Evolutionary conservation across 371 early-diverging fungal genomes (phyloP), one percentile per base, ranked within the genome.

Genomic region (Mortierella sp.): DNA sequence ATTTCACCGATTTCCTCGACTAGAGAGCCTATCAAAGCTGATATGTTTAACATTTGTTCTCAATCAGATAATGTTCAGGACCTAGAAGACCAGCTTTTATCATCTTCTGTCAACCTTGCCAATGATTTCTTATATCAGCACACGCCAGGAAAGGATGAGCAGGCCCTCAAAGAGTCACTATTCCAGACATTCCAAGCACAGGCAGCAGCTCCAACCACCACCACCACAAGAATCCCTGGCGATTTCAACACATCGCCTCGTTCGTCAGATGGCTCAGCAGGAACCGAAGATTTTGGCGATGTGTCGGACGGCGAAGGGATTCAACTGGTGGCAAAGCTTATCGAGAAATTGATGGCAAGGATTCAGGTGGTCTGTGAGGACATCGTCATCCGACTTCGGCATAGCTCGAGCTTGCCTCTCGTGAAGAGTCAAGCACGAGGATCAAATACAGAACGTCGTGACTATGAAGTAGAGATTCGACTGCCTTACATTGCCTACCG

Each of bases 61-160:
- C n/a, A 37, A 18, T n/a, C n/a, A 16, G 15, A 16, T 29, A 46
- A 62, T 0, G 11, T 18, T 3, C 58, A 61, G 44, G 90, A 87
- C 25, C 88, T 86, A 43, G 92, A 90, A n/a, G 85, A 87, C 7
- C 91, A 90, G 25, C 85, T 94, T 48, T 71, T 95, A 70, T 90
- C 94, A 0, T 92, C 94, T n/a, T 95, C 96, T 0, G 81, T 95
- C 16, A 93, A 92, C 71, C 91, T 96, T 65, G 97, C 97, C 12
- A 95, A 91, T 37, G 94, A 93, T 77, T 95, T 96, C 77, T 66
- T 95, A 56, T 85, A 90, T 26, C 87, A 88, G 29, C 93, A 93
- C 66, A 81, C 87, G 23, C 75, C 85, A 47, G 81, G 79, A 19
- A 87, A 87, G 25, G 87, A 90, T 59, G 85, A 84, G 11, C 83